These are phyloP conservation scores for Tanozyma kutaoensis DNA, from an alignment of 805 yeast species.

Conservation along the genomic window DNA sequence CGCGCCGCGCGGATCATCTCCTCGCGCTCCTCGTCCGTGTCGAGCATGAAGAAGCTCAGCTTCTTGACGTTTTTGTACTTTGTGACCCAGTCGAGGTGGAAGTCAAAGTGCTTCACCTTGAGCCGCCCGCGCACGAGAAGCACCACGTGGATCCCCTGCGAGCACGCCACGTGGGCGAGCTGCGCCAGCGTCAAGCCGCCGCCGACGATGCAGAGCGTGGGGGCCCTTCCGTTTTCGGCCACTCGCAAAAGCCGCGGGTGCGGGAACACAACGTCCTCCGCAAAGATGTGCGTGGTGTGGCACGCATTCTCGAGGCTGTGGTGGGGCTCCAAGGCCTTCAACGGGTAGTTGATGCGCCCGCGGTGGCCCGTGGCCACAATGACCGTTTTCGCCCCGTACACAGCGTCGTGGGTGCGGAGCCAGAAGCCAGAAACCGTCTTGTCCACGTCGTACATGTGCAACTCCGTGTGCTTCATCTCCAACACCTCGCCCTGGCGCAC, in stretches of 20 bases:
- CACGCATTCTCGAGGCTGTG: constrained; percentile 12
- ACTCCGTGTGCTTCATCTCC: constrained; percentile 14
- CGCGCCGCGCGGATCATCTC: constrained; percentile 28
- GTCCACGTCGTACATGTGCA: constrained; percentile 10
- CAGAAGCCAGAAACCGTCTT: constrained; percentile 16
- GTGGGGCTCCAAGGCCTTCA: constrained; percentile 6
- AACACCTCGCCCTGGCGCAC: constrained; percentile 21
- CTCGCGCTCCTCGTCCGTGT: constrained; percentile 26
- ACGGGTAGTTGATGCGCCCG: constrained; percentile 20
- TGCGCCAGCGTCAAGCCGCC: constrained; percentile 36
- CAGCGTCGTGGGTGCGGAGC: no score
- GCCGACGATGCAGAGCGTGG: constrained; percentile 22
- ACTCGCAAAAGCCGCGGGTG: constrained; percentile 7
- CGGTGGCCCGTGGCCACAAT: constrained; percentile 23
- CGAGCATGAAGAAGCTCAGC: constrained; percentile 27
- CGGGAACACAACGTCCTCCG: constrained; percentile 10
- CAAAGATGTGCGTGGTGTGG: constrained; percentile 23
- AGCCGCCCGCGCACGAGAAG: constrained; percentile 21
- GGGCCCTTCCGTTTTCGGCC: constrained; percentile 1
- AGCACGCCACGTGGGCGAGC: constrained; percentile 23
- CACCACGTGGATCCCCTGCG: constrained; percentile 17
- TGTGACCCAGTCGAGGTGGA: constrained; percentile 37
- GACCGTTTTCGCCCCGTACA: constrained; percentile 19
- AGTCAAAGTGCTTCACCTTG: constrained; percentile 33
- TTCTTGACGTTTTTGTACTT: constrained; percentile 31